phyloP scores from a whole-genome alignment of 306 rosid species.

The Gastrolobium villosum region DNA sequence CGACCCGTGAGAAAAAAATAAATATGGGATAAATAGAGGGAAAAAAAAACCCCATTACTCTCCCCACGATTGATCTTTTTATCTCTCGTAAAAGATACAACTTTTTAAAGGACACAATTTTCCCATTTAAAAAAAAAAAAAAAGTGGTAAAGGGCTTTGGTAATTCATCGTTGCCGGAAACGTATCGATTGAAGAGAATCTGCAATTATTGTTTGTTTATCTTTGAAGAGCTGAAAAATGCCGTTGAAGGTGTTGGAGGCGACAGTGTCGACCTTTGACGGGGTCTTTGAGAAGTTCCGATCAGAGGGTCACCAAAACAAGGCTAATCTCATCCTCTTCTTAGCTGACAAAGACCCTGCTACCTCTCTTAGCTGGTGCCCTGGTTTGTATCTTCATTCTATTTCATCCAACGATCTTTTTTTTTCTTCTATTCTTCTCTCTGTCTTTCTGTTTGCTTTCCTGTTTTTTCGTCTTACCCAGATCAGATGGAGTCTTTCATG shows the following conservation, averaged over 20 bases:
- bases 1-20: no score
- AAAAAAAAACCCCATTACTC: no score
- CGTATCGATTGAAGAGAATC: not conserved
- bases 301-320: constrained; percentile 65
- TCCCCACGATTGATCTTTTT: no score
- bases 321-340: constrained; percentile 79
- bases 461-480: not conserved
- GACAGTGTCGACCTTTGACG: constrained; percentile 65
- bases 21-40: no score
- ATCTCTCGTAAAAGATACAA: no score
- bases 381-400: constrained; percentile 46
- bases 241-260: constrained; percentile 72
- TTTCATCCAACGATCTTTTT: not conserved
- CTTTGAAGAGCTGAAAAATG: constrained; percentile 55
- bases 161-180: not conserved
- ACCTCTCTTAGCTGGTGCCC: constrained; percentile 97
- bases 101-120: no score
- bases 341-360: constrained; percentile 86
- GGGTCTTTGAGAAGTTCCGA: constrained; percentile 72
- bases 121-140: no score
- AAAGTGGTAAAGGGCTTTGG: no score
- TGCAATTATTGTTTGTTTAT: not conserved
- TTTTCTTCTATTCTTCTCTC: not conserved
- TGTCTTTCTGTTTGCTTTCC: not conserved
- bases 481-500: not conserved